Evolutionary conservation across 2,329 filamentous ascomycete genomes (phyloP), one percentile per base, ranked within the genome.

Genomic region (Fusarium xylarioides): DNA sequence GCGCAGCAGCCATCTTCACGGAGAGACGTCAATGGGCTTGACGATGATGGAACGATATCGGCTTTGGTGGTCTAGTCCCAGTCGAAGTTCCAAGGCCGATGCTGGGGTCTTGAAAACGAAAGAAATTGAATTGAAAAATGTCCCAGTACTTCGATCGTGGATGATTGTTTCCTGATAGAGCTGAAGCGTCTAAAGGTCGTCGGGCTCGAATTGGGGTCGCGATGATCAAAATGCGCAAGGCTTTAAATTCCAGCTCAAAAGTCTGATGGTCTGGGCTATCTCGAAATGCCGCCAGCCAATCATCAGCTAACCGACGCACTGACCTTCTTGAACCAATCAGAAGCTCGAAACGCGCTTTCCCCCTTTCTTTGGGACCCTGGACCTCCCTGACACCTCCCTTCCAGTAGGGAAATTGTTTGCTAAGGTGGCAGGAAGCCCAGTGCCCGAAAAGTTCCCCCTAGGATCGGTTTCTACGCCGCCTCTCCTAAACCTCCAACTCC

Each of bases 1-100:
- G 86, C 53, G 87, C 83, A 28, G 86, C 81, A 53, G 86, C 86
- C 87, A 89, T 89, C 59, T 74, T 82, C 76, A 75, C 55, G 52
- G 62, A 68, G 58, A 68, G 19, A 7, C 47, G 32, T 57, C 63
- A 35, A 60, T 55, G 23, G 58, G 37, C 47, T 61, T 58, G 35
- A 50, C 32, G 52, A 66, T 71, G 50, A 62, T 73, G 54, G 52
- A 28, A 34, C 50, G 58, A 57, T 66, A 46, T 62, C 37, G 37
- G 54, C 43, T 59, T 56, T 40, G 46, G 65, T 44, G 63, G 66
- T 72, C 43, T 52, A 56, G 43, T 71, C 35, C 43, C 38, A 60
- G 68, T 52, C 28, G 63, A 54, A 23, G 32, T 35, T 30, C 34
- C 23, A 46, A 61, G 28, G 49, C 38, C 35, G 43, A 47, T 60